Conservation (phyloP, 768 basidiomycete genomes). For the Mycena alexandri region DNA sequence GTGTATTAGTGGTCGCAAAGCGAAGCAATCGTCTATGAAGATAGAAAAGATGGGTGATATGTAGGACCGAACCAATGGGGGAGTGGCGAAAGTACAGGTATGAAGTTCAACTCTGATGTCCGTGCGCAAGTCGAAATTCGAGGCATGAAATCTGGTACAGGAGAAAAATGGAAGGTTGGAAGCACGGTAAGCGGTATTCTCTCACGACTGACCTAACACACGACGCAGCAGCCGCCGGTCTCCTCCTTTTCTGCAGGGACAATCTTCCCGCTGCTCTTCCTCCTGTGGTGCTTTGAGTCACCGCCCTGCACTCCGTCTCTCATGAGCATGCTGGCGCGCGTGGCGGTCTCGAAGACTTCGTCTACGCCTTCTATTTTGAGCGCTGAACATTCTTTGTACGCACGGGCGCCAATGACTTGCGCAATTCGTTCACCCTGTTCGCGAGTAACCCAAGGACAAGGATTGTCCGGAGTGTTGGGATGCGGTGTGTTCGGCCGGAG, state of each 20-base stretch:
- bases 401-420: slow-evolving; percentile 86
- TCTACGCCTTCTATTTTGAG: slow-evolving; percentile 94
- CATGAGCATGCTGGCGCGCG: slow-evolving; percentile 96
- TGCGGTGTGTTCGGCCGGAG: slow-evolving; percentile 73
- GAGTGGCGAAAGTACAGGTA: slow-evolving; percentile 24
- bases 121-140: slow-evolving; percentile 28
- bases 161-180: slow-evolving; percentile 21
- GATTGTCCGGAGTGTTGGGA: slow-evolving; percentile 60
- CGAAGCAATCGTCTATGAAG: slow-evolving; percentile 32
- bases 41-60: slow-evolving; percentile 32
- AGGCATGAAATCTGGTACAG: slow-evolving; percentile 26
- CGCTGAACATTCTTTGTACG: slow-evolving; percentile 95
- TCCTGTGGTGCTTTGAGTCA: slow-evolving; percentile 61
- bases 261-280: slow-evolving; percentile 65
- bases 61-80: slow-evolving; percentile 3
- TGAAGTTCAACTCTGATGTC: slow-evolving; percentile 30
- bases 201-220: slow-evolving; percentile 60
- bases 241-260: slow-evolving; percentile 56
- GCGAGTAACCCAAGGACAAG: slow-evolving; percentile 73
- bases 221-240: slow-evolving; percentile 73
- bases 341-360: slow-evolving; percentile 97
- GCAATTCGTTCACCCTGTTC: slow-evolving; percentile 88
- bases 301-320: slow-evolving; percentile 78
- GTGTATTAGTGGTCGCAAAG: slow-evolving; percentile 27
- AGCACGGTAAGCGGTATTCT: slow-evolving; percentile 17